Percentiles rank a stretch among this genome's conserved stretches.
Conservation (phyloP, 1,284 basidiomycete genomes). For the Phylloboletellus chloephorus region DNA sequence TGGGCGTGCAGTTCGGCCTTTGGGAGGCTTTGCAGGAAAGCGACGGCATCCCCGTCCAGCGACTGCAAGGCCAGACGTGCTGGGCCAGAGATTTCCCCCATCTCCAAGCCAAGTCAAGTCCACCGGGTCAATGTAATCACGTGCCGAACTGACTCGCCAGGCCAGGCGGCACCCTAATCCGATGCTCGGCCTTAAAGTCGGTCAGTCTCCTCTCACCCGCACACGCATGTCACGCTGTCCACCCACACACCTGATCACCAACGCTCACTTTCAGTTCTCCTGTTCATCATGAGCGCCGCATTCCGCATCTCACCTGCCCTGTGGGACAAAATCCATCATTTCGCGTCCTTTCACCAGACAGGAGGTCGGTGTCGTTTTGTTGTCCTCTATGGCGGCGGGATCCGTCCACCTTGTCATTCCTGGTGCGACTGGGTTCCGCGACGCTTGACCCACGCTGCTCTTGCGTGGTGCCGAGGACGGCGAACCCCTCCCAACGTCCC, state of each 20-base stretch:
- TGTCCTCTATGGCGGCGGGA: too few relatives aligned
- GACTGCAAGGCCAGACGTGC: constrained; percentile 45
- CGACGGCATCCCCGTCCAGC: constrained; percentile 45
- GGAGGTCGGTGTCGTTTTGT: constrained; percentile 68
- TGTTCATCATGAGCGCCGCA: constrained; percentile 23
- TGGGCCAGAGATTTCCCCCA: constrained; percentile 21
- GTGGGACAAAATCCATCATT: constrained; percentile 93
- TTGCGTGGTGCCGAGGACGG: too few relatives aligned
- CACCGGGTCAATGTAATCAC: too few relatives aligned
- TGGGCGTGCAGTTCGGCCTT: constrained; percentile 83
- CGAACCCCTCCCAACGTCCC: too few relatives aligned
- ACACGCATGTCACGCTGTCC: constrained; percentile 12
- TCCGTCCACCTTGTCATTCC: background rate
- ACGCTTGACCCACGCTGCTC: too few relatives aligned
- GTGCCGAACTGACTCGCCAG: too few relatives aligned
- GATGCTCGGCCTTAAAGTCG: background rate
- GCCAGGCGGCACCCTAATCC: background rate
- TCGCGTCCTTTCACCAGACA: constrained; percentile 90
- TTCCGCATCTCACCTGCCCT: constrained; percentile 76
- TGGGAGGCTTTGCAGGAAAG: constrained; percentile 56
- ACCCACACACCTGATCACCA: background rate
- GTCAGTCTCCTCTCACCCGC: background rate
- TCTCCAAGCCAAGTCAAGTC: too few relatives aligned
- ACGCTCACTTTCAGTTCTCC: background rate
- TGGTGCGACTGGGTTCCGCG: background rate